These are phyloP conservation scores for Neurospora discreta DNA, from an alignment of 495 filamentous ascomycete species.

Conservation along the genomic window DNA sequence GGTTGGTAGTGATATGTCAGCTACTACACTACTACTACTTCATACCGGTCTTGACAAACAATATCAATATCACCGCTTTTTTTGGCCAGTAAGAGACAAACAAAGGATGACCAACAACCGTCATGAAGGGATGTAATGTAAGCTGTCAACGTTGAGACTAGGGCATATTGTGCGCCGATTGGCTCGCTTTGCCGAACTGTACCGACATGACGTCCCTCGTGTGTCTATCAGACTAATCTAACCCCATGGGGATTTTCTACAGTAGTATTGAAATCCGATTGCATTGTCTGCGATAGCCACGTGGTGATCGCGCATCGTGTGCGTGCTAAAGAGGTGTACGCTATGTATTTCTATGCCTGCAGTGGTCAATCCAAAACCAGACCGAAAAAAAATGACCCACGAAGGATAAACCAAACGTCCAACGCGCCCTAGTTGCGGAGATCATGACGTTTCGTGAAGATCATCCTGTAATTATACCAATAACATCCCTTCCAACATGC, in stretches of 20 bases:
- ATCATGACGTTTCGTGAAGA: neutral
- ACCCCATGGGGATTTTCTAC: neutral
- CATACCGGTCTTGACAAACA: neutral
- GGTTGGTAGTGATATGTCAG: neutral
- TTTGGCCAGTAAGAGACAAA: neutral
- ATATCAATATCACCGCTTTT: neutral
- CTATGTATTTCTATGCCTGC: neutral
- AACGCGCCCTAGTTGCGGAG: neutral
- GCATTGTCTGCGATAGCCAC: neutral
- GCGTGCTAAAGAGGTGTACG: neutral
- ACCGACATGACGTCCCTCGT: neutral
- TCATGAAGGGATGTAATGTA: neutral
- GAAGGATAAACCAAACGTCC: neutral
- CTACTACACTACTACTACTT: neutral
- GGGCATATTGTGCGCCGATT: neutral
- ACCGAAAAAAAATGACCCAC: too few relatives aligned
- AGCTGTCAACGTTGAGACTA: neutral
- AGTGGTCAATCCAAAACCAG: neutral
- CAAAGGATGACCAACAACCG: neutral
- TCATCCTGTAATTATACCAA: neutral
- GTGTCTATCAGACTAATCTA: too few relatives aligned
- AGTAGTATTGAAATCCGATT: neutral
- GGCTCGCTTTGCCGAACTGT: neutral
- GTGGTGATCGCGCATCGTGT: neutral
- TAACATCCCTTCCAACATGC: neutral